These are phyloP conservation scores for Naganishia sp. DNA, from an alignment of 1,284 basidiomycete genomes.

Conservation along the genomic window DNA sequence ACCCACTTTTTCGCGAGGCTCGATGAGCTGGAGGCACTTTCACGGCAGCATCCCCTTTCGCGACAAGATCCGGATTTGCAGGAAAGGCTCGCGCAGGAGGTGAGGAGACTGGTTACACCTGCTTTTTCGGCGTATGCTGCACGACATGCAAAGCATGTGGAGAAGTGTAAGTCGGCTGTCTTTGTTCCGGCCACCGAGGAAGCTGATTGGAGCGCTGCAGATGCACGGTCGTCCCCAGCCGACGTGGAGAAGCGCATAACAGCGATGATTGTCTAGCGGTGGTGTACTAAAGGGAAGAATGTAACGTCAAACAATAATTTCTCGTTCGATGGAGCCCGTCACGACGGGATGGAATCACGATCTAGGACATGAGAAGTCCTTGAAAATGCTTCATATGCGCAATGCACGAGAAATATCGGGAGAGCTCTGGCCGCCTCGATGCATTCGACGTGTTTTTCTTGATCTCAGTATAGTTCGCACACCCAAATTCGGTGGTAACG, in stretches of 20 bases:
- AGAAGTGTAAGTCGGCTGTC: slow-evolving; percentile 32
- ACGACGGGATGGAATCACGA: no score
- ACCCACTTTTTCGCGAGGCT: slow-evolving; percentile 50
- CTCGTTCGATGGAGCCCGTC: no score
- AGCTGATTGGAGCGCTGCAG: slow-evolving; percentile 3
- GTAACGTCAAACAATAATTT: no score
- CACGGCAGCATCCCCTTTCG: slow-evolving; percentile 43
- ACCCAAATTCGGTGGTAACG: no score
- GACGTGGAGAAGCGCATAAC: slow-evolving; percentile 31
- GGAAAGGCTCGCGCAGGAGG: slow-evolving; percentile 48
- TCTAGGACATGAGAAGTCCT: no score
- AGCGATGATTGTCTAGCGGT: slow-evolving; percentile 14
- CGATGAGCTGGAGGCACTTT: slow-evolving; percentile 45
- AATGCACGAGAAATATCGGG: no score
- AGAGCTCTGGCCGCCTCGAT: no score
- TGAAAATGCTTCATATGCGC: no score
- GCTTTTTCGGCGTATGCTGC: slow-evolving; percentile 28
- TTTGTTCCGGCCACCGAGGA: background rate
- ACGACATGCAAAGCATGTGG: slow-evolving; percentile 30
- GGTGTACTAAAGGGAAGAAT: no score
- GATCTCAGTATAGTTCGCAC: no score
- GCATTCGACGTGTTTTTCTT: no score
- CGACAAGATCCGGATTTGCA: slow-evolving; percentile 49
- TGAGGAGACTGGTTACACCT: slow-evolving; percentile 42
- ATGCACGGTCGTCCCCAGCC: slow-evolving; percentile 26